Conservation (phyloP, 805 yeast genomes). For the Kodamaea leandrae region DNA sequence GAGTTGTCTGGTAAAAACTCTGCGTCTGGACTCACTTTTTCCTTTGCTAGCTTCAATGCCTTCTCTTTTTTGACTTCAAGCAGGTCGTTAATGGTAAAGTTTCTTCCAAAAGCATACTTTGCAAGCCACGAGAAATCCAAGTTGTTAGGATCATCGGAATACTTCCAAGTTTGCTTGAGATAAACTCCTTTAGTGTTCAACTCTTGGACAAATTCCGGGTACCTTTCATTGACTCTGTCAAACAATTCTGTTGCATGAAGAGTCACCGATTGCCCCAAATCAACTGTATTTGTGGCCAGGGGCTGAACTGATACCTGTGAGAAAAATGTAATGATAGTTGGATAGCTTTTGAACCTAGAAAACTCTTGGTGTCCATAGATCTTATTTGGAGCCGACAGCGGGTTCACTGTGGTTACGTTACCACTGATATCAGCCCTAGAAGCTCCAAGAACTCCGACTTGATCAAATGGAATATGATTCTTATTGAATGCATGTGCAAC, state of each 20-base stretch:
- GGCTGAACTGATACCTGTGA: slow-evolving; percentile 12
- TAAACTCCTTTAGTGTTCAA: slow-evolving; percentile 14
- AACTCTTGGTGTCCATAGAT: slow-evolving; percentile 22
- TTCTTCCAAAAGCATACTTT: slow-evolving; percentile 10
- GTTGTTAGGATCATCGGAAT: slow-evolving; percentile 1
- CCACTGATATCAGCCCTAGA: slow-evolving; percentile 8
- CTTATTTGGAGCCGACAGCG: slow-evolving; percentile 9
- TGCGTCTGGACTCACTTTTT: slow-evolving; percentile 9
- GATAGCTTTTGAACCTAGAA: slow-evolving; percentile 19
- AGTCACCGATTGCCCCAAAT: slow-evolving; percentile 19
- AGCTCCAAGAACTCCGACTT: slow-evolving; percentile 11
- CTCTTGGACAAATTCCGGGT: slow-evolving; percentile 20
- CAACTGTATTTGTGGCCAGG: slow-evolving; percentile 9
- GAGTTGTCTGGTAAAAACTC: slow-evolving; percentile 10
- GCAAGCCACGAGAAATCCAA: slow-evolving; percentile 11
- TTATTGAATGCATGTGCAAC: slow-evolving; percentile 6
- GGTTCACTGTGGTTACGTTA: slow-evolving; percentile 11
- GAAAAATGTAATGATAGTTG: slow-evolving; percentile 20
- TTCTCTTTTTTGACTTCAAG: slow-evolving; percentile 7
- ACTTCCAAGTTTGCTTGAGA: slow-evolving; percentile 9
- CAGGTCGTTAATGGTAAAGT: slow-evolving; percentile 3
- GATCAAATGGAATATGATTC: slow-evolving; percentile 10
- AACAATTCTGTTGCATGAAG: slow-evolving; percentile 21
- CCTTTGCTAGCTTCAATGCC: slow-evolving; percentile 8
- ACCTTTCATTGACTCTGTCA: slow-evolving; percentile 16